Evolutionary conservation across 495 filamentous ascomycete species (phyloP), one percentile per base, ranked within the genome.

Genomic region (Talaromyces wortmannii): DNA sequence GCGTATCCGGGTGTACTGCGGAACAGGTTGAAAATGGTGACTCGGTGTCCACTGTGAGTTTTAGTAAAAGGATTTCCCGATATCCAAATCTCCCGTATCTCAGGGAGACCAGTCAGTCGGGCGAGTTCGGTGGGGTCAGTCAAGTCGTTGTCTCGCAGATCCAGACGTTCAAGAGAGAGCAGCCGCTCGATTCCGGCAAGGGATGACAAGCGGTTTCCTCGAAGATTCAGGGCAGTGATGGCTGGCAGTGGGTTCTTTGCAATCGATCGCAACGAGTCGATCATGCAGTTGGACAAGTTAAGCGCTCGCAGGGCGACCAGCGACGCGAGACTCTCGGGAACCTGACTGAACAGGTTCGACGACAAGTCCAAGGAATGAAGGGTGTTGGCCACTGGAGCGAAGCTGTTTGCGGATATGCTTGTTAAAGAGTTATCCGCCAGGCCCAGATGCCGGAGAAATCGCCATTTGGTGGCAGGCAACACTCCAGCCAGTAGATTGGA

Each of bases 251-350:
- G 92, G 65, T 86, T 91, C 54, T 88, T 82, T 2, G 84, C 83
- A 15, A 98, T 75, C 4, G 92, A 96, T 60, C 95, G 91, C 55
- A 98, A 74, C 32, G 91, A 95, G 52, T 94, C 90, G 49, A 98
- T 96, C 92, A 97, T 96, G 78, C 94, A 97, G 63, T 91, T 85
- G 12, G 92, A 92, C 30, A 98, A 77, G 63, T 98, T 97, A 47
- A 98, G 72, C 23, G 94, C 91, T 47, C 90, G 82, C 18, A 98
- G 78, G 17, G 88, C 84, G 32, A 88, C 88, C 47, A 98, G 74
- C 12, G 81, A 85, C 40, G 91, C 84, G 33, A 98, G 70, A 61
- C 88, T 89, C 65, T 97, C 94, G 1, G 94, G 94, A 46, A 97
- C 86, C 62, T 96, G 89, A 0, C 83, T 83, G 63, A 97, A 92